These are phyloP conservation scores for Aspergillus cejpii DNA, from an alignment of 2,329 filamentous ascomycete genomes.

Conservation along the genomic window DNA sequence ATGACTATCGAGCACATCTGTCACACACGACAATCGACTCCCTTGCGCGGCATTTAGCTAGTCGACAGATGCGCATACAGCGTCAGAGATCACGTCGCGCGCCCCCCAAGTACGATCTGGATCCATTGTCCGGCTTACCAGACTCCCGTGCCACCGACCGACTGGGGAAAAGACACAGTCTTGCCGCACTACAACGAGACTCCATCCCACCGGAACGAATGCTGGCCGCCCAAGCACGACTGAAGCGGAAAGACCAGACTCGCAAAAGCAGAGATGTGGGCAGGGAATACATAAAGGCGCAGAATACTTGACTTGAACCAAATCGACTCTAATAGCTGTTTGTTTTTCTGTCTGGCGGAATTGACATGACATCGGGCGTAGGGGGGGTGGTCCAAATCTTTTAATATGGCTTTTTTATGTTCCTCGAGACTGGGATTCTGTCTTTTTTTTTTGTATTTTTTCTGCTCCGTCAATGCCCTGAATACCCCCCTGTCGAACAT, in stretches of 20 bases:
- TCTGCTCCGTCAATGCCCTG: background rate
- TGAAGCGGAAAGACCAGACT: slow-evolving; percentile 26
- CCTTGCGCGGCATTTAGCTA: slow-evolving; percentile 18
- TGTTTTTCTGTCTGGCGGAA: background rate
- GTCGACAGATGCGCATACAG: slow-evolving; percentile 16
- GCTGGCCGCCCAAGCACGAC: slow-evolving; percentile 31
- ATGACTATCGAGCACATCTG: slow-evolving; percentile 20
- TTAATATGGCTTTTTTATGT: background rate
- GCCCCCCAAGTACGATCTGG: slow-evolving; percentile 26
- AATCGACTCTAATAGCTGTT: background rate
- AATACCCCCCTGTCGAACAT: background rate
- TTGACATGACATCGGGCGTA: background rate
- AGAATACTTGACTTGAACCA: slow-evolving; percentile 2
- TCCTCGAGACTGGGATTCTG: background rate
- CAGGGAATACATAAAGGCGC: slow-evolving; percentile 28
- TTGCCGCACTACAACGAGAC: slow-evolving; percentile 20
- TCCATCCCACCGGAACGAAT: slow-evolving; percentile 28
- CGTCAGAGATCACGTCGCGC: slow-evolving; percentile 20
- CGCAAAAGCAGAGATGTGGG: slow-evolving; percentile 24
- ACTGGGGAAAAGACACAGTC: slow-evolving; percentile 16
- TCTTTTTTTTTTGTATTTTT: background rate
- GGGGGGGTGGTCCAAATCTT: background rate
- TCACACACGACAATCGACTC: slow-evolving; percentile 24
- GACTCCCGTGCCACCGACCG: slow-evolving; percentile 18
- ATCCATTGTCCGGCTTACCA: slow-evolving; percentile 22